Base-by-base conservation (phyloP, 768 basidiomycete species). In the Suillus subluteus region DNA sequence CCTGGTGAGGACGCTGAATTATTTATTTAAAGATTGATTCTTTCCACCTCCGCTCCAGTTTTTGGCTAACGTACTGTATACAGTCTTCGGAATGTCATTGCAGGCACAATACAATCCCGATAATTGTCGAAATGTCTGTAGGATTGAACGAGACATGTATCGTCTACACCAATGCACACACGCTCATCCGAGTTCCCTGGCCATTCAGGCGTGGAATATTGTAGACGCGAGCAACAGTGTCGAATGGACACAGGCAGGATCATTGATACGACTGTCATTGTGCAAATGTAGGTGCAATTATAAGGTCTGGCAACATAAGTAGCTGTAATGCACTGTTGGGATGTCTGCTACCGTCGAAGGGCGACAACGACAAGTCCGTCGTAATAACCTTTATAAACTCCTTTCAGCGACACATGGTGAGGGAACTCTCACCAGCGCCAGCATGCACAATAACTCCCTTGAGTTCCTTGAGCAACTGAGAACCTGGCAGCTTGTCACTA, bases 391-490 rank as follows among this genome's bases (percentile, higher is more conserved):
- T 64, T 68, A 37, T 43, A 32, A 58, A 71, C 74, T 50, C 72
- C 58, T 12, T 77, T 73, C 48, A 71, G 40, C 16, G 9, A 16
- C 21, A 18, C 35, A 16, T 37, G 37, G 4, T 16, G n/a, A 54
- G 11, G 15, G 15, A 18, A 43, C 21, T 71, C 76, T 71, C 21
- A 63, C 62, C 78, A 72, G 75, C 43, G 23, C 52, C 66, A n/a
- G 67, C 68, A 26, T 67, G 59, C 41, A 32, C 41, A 23, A 63
- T 12, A 1, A 65, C 46, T 30, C 41, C 63, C 63, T 26, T 64
- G 6, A 65, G 65, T 32, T 59, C 63, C 21, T 54, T 40, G 13
- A 66, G 23, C 38, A 61, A 38, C 32, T n/a, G 50, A 12, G 37
- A 12, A 12, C 50, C 32, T 26, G 43, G 15, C 32, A 18, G n/a